phyloP scores from a whole-genome alignment of 2,329 filamentous ascomycete species.

The Neopestalotiopsis sp. region DNA sequence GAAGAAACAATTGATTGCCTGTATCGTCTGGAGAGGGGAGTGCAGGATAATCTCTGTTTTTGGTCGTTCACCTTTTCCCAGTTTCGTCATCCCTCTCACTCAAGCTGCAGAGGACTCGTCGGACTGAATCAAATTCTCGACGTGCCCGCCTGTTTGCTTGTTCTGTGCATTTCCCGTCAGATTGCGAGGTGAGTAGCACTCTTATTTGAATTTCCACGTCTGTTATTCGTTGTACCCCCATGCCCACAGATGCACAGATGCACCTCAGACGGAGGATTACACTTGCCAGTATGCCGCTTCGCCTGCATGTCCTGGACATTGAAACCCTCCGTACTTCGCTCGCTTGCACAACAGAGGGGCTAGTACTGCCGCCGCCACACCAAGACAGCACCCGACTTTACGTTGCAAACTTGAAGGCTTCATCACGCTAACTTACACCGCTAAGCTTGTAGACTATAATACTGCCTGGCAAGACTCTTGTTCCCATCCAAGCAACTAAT shows the following conservation, averaged over 20 bases:
- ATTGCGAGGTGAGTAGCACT: slow-evolving; percentile 9
- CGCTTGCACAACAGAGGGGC: background rate
- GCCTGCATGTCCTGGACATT: background rate
- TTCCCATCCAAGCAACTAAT: background rate
- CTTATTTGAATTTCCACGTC: background rate
- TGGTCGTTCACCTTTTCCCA: background rate
- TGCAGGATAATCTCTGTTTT: background rate
- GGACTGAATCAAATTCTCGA: background rate
- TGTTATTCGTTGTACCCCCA: background rate
- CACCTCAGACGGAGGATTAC: background rate
- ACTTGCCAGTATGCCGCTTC: background rate
- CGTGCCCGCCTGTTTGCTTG: background rate
- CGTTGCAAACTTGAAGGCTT: background rate
- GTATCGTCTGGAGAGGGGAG: slow-evolving; percentile 7
- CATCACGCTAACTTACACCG: background rate
- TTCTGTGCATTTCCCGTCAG: slow-evolving; percentile 1
- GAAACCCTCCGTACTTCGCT: background rate
- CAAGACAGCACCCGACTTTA: background rate
- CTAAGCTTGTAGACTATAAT: background rate
- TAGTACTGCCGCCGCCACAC: background rate
- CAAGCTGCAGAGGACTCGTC: background rate
- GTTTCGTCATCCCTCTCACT: background rate
- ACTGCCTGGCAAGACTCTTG: background rate
- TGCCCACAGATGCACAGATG: background rate
- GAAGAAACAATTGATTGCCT: slow-evolving; percentile 2